A percentile compares a stretch with the other conserved stretches of the same genome.
These are phyloP conservation scores for Phytophthora fragariae DNA, from an alignment of 352 stramenopile species.

Conservation along the genomic window DNA sequence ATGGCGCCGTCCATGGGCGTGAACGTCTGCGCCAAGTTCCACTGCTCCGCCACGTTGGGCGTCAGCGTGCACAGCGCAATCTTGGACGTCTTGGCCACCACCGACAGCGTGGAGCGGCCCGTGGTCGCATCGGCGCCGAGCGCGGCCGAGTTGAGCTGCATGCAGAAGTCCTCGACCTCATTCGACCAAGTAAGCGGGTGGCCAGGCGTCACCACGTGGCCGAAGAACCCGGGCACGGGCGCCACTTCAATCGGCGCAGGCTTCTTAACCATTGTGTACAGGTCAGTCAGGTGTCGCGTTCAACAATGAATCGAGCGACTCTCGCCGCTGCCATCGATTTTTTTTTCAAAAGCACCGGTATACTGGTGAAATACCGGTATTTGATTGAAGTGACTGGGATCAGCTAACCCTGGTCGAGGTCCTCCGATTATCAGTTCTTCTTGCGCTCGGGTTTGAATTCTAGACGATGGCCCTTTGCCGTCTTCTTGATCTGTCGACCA, in stretches of 20 bases:
- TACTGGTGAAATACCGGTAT: slow-evolving; percentile 11
- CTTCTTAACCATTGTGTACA: slow-evolving; percentile 39
- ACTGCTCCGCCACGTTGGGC: slow-evolving; percentile 69
- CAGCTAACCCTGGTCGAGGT: no score
- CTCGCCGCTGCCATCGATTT: background rate
- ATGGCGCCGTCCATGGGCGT: slow-evolving; percentile 77
- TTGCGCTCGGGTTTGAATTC: slow-evolving; percentile 49
- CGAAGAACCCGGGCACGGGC: slow-evolving; percentile 82
- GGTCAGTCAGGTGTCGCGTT: background rate
- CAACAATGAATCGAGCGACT: background rate
- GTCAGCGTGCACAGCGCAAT: slow-evolving; percentile 82
- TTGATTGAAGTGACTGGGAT: slow-evolving; percentile 2
- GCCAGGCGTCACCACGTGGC: slow-evolving; percentile 70
- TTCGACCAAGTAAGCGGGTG: slow-evolving; percentile 76
- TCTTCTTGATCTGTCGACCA: slow-evolving; percentile 44
- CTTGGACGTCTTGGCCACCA: slow-evolving; percentile 73
- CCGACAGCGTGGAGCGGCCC: slow-evolving; percentile 80
- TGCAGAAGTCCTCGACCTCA: slow-evolving; percentile 75
- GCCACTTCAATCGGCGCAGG: slow-evolving; percentile 45
- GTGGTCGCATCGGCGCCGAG: slow-evolving; percentile 58
- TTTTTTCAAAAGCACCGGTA: background rate
- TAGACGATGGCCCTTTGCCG: slow-evolving; percentile 37
- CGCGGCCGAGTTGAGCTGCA: slow-evolving; percentile 82
- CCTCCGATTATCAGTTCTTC: background rate
- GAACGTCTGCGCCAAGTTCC: slow-evolving; percentile 82